phyloP scores from a whole-genome alignment of 2,329 filamentous ascomycete species.

The Penicillium brasilianum region DNA sequence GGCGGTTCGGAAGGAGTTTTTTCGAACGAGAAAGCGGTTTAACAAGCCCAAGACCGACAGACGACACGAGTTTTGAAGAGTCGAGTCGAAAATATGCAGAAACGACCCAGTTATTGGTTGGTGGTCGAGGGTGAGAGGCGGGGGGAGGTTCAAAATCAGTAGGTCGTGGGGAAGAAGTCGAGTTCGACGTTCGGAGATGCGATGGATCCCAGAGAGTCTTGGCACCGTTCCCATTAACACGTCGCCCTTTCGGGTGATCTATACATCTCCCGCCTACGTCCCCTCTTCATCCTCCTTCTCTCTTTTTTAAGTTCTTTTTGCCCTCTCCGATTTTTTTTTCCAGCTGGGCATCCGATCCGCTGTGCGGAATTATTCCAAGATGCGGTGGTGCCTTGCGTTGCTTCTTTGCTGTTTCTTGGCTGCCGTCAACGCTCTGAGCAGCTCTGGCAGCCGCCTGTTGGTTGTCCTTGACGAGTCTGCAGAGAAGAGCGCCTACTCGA shows the following conservation, averaged over 20 bases:
- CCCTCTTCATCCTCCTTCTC: slow-evolving; percentile 22
- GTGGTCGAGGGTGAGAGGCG: slow-evolving; percentile 15
- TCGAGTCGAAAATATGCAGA: slow-evolving; percentile 7
- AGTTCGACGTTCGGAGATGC: slow-evolving; percentile 37
- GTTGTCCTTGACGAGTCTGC: slow-evolving; percentile 82
- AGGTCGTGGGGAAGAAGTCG: slow-evolving; percentile 37
- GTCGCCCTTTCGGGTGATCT: slow-evolving; percentile 46
- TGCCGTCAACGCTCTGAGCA: slow-evolving; percentile 71
- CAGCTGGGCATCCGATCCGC: slow-evolving; percentile 34
- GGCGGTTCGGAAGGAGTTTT: slow-evolving; percentile 32
- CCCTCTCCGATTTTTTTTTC: slow-evolving; percentile 22
- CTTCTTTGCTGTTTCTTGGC: slow-evolving; percentile 66
- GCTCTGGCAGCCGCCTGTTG: slow-evolving; percentile 77
- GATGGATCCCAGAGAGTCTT: slow-evolving; percentile 41
- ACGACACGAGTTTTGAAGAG: background rate
- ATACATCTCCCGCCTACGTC: slow-evolving; percentile 26
- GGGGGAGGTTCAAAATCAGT: slow-evolving; percentile 28
- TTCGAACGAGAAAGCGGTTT: slow-evolving; percentile 17
- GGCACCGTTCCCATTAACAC: slow-evolving; percentile 49
- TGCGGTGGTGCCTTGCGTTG: slow-evolving; percentile 77
- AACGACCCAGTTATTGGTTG: slow-evolving; percentile 17
- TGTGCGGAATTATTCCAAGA: slow-evolving; percentile 54
- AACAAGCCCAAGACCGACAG: slow-evolving; percentile 9
- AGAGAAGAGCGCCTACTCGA: slow-evolving; percentile 82
- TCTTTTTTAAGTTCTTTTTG: slow-evolving; percentile 21